Conservation (phyloP, 345 rosid genomes). For the Bruguiera gymnorhiza region DNA sequence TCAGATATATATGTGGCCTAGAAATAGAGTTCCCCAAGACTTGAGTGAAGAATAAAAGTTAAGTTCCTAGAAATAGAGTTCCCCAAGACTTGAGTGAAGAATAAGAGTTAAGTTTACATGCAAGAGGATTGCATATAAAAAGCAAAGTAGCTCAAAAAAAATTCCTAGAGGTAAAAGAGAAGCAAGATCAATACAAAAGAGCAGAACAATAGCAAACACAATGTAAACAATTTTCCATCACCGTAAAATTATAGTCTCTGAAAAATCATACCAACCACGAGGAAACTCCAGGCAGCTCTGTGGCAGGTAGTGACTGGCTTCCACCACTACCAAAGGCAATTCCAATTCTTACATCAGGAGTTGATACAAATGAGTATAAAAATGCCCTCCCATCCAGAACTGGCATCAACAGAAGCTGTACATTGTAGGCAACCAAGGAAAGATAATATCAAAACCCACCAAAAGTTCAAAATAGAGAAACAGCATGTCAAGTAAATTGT, state of each 20-base stretch:
- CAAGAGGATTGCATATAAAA: no score
- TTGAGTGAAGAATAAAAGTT: neutral
- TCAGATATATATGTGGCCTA: neutral
- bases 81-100: neutral
- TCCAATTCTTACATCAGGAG: constrained; percentile 83
- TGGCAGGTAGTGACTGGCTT: constrained; percentile 88
- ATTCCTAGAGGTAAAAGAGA: neutral
- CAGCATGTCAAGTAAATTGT: no score
- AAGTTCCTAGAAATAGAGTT: neutral
- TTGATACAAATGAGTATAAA: constrained; percentile 73
- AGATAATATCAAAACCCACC: neutral
- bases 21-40: neutral
- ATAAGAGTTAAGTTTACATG: neutral
- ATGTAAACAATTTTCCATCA: constrained; percentile 1
- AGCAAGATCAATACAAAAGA: neutral
- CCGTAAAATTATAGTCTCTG: neutral
- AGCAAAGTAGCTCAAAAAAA: neutral
- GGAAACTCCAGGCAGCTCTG: constrained; percentile 94
- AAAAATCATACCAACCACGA: constrained; percentile 83
- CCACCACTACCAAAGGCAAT: constrained; percentile 98
- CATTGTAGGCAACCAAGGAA: constrained; percentile 18
- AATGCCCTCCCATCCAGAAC: constrained; percentile 78
- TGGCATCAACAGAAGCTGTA: constrained; percentile 86
- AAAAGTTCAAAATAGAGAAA: neutral
- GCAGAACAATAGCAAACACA: neutral